Evolutionary conservation across 441 rosid species (phyloP).

Genomic region (Syzygium syzygioides): DNA sequence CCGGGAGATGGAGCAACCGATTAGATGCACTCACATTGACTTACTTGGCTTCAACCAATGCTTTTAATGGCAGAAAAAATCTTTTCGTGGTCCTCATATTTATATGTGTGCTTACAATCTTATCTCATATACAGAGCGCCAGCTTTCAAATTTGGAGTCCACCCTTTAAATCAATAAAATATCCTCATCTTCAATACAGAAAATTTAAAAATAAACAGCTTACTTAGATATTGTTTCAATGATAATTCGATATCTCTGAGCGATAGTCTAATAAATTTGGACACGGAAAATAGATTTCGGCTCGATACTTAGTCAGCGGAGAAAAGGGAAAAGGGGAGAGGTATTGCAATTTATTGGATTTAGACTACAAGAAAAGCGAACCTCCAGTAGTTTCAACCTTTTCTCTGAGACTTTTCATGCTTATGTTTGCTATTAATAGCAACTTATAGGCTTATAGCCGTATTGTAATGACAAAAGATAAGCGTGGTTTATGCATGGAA

Average conservation of each 20-base stretch:
- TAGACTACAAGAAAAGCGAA: neutral
- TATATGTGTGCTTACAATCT: neutral
- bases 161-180: neutral
- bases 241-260: too few relatives aligned
- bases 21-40: neutral
- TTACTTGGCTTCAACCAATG: neutral
- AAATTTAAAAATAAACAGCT: neutral
- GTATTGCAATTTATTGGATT: neutral
- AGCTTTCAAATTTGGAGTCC: neutral
- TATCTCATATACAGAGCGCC: neutral
- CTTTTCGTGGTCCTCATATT: neutral
- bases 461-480: neutral
- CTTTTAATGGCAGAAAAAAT: neutral
- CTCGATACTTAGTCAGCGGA: neutral
- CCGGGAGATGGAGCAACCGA: neutral
- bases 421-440: neutral
- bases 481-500: neutral
- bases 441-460: neutral
- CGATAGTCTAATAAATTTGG: neutral
- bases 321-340: neutral
- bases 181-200: neutral
- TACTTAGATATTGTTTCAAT: too few relatives aligned
- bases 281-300: neutral
- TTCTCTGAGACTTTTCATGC: neutral
- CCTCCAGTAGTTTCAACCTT: neutral